A percentile compares a stretch with the other conserved stretches of the same genome.
phyloP scores from a whole-genome alignment of 2,329 filamentous ascomycete species.

The Fusarium veterinarium region DNA sequence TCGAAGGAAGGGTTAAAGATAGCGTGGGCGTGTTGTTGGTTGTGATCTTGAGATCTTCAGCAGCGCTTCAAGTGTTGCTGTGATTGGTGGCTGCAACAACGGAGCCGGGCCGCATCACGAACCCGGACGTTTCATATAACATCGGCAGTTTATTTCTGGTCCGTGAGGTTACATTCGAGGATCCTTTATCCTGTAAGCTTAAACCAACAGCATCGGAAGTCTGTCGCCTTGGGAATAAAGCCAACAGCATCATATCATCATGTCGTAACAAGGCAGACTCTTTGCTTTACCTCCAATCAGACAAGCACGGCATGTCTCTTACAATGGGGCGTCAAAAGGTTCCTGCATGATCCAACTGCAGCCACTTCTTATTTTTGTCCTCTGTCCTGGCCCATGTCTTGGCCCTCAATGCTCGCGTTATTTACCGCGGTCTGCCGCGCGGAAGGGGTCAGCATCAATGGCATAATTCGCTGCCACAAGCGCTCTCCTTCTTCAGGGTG shows the following conservation, averaged over 20 bases:
- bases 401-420: not conserved
- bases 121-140: not conserved
- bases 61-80: not conserved
- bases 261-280: not conserved
- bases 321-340: not conserved
- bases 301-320: not conserved
- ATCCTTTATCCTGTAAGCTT: not conserved
- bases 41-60: not conserved
- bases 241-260: not conserved
- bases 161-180: not conserved
- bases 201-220: constrained; percentile 2
- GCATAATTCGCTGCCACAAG: not conserved
- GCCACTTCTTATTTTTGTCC: not conserved
- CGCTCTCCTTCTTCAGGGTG: not conserved
- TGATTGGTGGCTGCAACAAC: not conserved
- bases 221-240: not conserved
- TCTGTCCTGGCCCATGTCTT: not conserved
- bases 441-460: too few species aligned
- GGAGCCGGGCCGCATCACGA: not conserved
- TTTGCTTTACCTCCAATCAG: not conserved
- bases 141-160: not conserved
- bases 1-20: not conserved
- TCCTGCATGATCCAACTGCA: not conserved
- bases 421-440: not conserved
- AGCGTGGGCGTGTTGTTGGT: not conserved